A percentile compares a stretch with the other conserved stretches of the same genome.
These are phyloP conservation scores for Brettanomyces naardenensis DNA, from an alignment of 805 yeast species.

Conservation along the genomic window DNA sequence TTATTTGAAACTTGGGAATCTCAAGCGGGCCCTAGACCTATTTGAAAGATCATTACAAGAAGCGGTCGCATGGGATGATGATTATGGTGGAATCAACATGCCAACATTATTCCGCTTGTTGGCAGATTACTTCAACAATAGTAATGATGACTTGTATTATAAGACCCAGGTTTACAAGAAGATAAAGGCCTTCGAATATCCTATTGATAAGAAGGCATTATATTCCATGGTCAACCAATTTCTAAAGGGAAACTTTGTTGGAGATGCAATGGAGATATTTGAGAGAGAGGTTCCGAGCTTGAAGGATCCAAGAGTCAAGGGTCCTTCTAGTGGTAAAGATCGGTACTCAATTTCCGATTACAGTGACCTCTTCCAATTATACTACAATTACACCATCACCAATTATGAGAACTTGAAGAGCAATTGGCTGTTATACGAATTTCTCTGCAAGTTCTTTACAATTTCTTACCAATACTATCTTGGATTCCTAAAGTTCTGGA, in stretches of 20 bases:
- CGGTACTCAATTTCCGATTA: slow-evolving; percentile 1
- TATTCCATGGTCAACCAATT: slow-evolving; percentile 30
- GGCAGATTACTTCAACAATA: slow-evolving; percentile 12
- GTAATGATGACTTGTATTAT: slow-evolving; percentile 10
- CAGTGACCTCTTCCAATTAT: slow-evolving; percentile 17
- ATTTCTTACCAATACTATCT: slow-evolving; percentile 53
- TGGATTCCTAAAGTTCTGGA: slow-evolving; percentile 51
- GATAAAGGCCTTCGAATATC: slow-evolving; percentile 31
- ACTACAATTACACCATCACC: slow-evolving; percentile 37
- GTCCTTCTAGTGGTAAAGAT: background rate
- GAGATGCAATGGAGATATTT: slow-evolving; percentile 35
- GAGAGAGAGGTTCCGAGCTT: slow-evolving; percentile 30
- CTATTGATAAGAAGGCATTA: slow-evolving; percentile 31
- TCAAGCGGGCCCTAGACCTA: slow-evolving; percentile 23
- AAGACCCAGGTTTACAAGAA: slow-evolving; percentile 31
- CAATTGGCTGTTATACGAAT: slow-evolving; percentile 54
- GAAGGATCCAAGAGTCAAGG: slow-evolving; percentile 2
- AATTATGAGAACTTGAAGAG: slow-evolving; percentile 33
- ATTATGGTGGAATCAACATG: slow-evolving; percentile 22
- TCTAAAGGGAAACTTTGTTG: slow-evolving; percentile 27
- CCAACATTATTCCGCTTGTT: slow-evolving; percentile 21
- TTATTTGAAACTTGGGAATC: slow-evolving; percentile 26
- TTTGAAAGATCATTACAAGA: slow-evolving; percentile 32
- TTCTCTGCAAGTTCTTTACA: slow-evolving; percentile 44
- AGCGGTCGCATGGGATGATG: slow-evolving; percentile 35